Evolutionary conservation across 2,329 filamentous ascomycete genomes (phyloP), one percentile per base, ranked within the genome.

Genomic region (Akanthomyces lecanii): DNA sequence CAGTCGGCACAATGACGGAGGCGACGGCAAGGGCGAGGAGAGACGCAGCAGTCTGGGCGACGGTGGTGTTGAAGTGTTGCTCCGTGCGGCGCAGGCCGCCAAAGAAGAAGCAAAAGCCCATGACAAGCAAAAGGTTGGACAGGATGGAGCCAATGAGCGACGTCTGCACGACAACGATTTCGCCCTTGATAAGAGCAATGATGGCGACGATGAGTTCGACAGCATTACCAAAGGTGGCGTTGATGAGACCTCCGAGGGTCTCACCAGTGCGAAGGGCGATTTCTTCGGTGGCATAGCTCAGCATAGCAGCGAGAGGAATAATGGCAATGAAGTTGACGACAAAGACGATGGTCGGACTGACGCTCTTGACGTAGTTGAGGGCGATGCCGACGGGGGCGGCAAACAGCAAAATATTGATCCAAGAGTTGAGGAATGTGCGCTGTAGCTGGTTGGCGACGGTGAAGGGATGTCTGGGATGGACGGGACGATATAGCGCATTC

Each of bases 321-420:
- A 97, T 97, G 65, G 93, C 94, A 66, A 97, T 84, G 71, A 97
- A 97, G 78, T 97, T 97, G 76, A 97, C 84, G 62, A 93, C 85
- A 71, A 97, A 97, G 53, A 95, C 80, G 38, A 82, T 83, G 63
- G 89, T 81, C 3, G 82, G 79, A 70, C 83, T 80, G 58, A 89
- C 77, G 5, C 71, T 67, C 36, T 30, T 18, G 21, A 86, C 77
- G 71, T 89, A 92, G 69, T 90, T 85, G 59, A 94, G 74, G 2
- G 84, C 89, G 69, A 97, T 91, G 64, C 93, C 93, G 40, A 87
- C 84, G 0, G 93, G 93, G 0, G 90, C 92, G 25, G 88, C 86
- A 18, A 97, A 59, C 25, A 97, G 79, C 30, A 97, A 78, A 28
- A 96, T 71, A 71, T 97, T 97, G 77, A 97, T 89, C 86, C 90